Evolutionary conservation across 2,329 filamentous ascomycete genomes (phyloP).

Genomic region (Colletotrichum lini): DNA sequence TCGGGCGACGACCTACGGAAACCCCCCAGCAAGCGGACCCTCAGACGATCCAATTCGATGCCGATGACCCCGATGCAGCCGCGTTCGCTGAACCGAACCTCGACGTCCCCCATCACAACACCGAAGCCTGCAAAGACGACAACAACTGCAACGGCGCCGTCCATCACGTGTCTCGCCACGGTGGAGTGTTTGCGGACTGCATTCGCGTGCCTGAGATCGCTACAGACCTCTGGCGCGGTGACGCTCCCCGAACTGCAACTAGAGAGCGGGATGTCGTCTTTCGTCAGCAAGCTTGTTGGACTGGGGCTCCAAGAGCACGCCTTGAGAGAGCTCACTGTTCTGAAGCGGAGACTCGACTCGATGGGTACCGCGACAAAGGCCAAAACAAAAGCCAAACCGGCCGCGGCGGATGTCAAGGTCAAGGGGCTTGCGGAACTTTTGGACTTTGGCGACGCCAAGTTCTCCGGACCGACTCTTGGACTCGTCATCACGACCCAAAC

Average conservation of each 20-base stretch:
- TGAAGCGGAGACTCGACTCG: conserved; percentile 74
- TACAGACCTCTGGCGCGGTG: conserved; percentile 68
- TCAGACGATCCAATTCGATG: conserved; percentile 70
- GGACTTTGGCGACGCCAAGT: conserved; percentile 66
- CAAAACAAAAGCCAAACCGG: conserved; percentile 19
- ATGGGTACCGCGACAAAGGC: conserved; percentile 15
- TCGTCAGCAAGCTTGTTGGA: conserved; percentile 75
- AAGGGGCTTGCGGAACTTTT: conserved; percentile 72
- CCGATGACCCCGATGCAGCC: conserved; percentile 74
- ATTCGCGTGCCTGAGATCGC: conserved; percentile 74
- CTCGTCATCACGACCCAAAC: conserved; percentile 76
- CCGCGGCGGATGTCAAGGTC: conserved; percentile 46
- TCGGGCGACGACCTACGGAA: conserved; percentile 52
- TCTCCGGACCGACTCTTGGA: conserved; percentile 61
- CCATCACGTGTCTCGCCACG: conserved; percentile 66
- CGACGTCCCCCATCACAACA: conserved; percentile 64
- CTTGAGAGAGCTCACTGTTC: conserved; percentile 74
- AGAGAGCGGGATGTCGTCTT: conserved; percentile 80
- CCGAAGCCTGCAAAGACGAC: conserved; percentile 52
- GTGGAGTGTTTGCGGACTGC: conserved; percentile 80
- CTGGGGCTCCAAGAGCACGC: conserved; percentile 78
- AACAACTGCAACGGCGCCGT: conserved; percentile 45
- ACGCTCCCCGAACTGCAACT: conserved; percentile 76
- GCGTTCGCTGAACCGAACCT: conserved; percentile 72
- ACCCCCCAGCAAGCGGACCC: conserved; percentile 52